These are phyloP conservation scores for Astrephomene gubernaculifera DNA, from an alignment of 139 green algal species.

Conservation along the genomic window DNA sequence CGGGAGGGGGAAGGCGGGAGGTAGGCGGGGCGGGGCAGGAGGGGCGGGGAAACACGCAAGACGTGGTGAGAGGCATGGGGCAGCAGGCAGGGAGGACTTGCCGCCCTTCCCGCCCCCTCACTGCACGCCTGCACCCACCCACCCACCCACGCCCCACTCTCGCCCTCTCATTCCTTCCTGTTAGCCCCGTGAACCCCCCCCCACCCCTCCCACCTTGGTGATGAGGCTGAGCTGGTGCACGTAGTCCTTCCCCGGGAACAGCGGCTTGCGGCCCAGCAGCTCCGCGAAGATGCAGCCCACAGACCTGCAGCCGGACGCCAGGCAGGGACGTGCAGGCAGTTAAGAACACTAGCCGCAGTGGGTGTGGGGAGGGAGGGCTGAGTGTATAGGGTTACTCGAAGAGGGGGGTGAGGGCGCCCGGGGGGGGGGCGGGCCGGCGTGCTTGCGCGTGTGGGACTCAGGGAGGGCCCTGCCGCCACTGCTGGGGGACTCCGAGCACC, in stretches of 20 bases:
- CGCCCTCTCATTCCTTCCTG: no score
- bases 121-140: no score
- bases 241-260: constrained; percentile 91
- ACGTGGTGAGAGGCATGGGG: no score
- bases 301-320: constrained; percentile 51
- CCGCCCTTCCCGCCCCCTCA: no score
- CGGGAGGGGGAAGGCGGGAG: no score
- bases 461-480: neutral
- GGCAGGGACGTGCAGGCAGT: neutral
- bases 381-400: neutral
- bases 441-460: no score
- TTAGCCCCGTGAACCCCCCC: no score
- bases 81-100: no score
- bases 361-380: neutral
- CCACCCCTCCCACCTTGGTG: constrained; percentile 51
- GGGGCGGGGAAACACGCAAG: no score
- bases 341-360: neutral
- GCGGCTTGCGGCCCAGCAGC: constrained; percentile 85
- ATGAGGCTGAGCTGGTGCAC: constrained; percentile 69
- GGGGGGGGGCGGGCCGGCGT: no score
- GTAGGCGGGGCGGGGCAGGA: neutral
- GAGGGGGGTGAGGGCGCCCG: neutral
- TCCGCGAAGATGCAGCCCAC: constrained; percentile 94
- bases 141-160: no score
- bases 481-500: no score